These are phyloP conservation scores for Stagonosporopsis tanaceti DNA, from an alignment of 2,329 filamentous ascomycete genomes.

Conservation along the genomic window DNA sequence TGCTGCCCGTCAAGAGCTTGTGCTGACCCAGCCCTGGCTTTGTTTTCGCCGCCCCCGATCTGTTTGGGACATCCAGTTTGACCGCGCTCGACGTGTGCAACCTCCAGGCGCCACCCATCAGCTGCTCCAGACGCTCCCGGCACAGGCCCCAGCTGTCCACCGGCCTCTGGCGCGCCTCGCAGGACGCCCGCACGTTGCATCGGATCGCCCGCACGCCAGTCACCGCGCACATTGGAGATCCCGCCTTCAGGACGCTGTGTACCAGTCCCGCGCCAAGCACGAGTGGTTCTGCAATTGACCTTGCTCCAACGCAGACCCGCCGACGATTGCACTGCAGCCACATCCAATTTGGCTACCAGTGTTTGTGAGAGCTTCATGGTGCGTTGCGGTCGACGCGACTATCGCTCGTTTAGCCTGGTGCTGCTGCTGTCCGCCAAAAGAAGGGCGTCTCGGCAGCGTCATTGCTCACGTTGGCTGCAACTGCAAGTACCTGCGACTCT, in stretches of 20 bases:
- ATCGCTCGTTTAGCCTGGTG: constrained; percentile 39
- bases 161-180: constrained; percentile 26
- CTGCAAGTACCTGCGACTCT: constrained; percentile 21
- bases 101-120: constrained; percentile 33
- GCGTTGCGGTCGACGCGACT: constrained; percentile 29
- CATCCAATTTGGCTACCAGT: constrained; percentile 37
- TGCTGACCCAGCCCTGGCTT: constrained; percentile 19
- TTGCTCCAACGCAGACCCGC: constrained; percentile 25
- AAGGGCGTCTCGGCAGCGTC: constrained; percentile 27
- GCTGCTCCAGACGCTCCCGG: constrained; percentile 23
- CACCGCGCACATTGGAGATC: constrained; percentile 32
- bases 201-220: constrained; percentile 24
- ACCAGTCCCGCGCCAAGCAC: constrained; percentile 22
- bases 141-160: constrained; percentile 21
- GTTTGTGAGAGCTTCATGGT: constrained; percentile 35
- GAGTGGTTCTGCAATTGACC: constrained; percentile 29
- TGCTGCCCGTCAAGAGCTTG: constrained; percentile 5
- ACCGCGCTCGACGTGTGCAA: constrained; percentile 35
- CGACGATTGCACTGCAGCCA: constrained; percentile 44
- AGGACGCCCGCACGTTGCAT: constrained; percentile 35
- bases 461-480: constrained; percentile 18
- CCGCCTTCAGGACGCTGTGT: constrained; percentile 35
- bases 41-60: constrained; percentile 30
- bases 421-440: constrained; percentile 37
- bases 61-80: constrained; percentile 24